These are phyloP conservation scores for Neonectria hederae DNA, from an alignment of 2,329 filamentous ascomycete genomes.

Conservation along the genomic window DNA sequence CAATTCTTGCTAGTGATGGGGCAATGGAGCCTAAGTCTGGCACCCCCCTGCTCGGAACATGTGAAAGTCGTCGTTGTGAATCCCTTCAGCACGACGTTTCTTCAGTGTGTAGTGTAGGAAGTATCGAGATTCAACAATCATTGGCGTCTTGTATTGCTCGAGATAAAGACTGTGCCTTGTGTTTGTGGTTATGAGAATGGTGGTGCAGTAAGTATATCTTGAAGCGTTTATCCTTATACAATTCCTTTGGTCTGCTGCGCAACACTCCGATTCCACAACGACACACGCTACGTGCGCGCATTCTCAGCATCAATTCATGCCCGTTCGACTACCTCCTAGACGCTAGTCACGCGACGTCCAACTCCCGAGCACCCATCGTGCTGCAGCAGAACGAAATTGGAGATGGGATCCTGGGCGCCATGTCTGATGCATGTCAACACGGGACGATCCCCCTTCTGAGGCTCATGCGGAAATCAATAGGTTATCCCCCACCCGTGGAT, in stretches of 20 bases:
- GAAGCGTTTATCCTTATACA: not conserved
- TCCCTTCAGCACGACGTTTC: not conserved
- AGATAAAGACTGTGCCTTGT: not conserved
- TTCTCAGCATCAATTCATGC: conserved; percentile 15
- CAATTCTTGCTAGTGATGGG: conserved; percentile 33
- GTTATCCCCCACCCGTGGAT: not conserved
- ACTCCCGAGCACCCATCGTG: conserved; percentile 1
- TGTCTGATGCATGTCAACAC: conserved; percentile 31
- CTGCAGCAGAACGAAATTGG: conserved; percentile 35
- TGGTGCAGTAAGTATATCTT: not conserved
- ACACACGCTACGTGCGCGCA: not conserved
- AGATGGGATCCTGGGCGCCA: conserved; percentile 31
- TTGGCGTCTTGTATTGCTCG: not conserved
- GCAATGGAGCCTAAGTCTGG: conserved; percentile 7
- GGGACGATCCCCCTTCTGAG: conserved; percentile 23
- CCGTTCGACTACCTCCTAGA: not conserved
- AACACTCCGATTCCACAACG: conserved; percentile 3
- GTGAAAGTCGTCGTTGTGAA: conserved; percentile 30
- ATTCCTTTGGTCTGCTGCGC: not conserved
- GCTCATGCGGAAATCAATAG: conserved; percentile 10
- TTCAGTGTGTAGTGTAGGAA: not conserved
- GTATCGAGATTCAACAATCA: not conserved
- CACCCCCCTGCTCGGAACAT: conserved; percentile 29
- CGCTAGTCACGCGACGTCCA: not conserved
- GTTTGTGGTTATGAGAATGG: not conserved